Conservation (phyloP, 73 alveolate genomes). For the Paramecium octaurelia region DNA sequence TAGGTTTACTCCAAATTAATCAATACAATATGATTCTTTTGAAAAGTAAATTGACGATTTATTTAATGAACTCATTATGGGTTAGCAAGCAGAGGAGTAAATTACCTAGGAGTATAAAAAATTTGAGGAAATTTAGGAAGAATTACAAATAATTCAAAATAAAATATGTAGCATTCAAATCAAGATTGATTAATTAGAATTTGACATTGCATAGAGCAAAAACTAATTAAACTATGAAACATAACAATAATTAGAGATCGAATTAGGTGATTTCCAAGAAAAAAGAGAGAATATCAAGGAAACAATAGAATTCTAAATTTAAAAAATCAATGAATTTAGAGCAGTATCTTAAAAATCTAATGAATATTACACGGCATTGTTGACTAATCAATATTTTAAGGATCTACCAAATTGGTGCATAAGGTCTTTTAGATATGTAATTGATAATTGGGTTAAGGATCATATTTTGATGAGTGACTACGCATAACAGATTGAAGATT, state of each 20-base stretch:
- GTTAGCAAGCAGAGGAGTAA: neutral
- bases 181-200: neutral
- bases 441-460: slow-evolving; percentile 12
- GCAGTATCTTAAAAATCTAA: neutral
- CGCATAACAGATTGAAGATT: neutral
- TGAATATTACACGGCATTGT: neutral
- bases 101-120: neutral
- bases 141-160: neutral
- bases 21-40: neutral
- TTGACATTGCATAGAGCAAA: neutral
- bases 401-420: slow-evolving; percentile 17
- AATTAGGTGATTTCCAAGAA: neutral
- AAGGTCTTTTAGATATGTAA: neutral
- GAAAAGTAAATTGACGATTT: slow-evolving; percentile 6
- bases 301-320: neutral
- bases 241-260: neutral
- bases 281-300: neutral
- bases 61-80: neutral
- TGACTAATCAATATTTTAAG: neutral
- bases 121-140: neutral
- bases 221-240: neutral
- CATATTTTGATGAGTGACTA: neutral
- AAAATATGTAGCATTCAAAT: neutral
- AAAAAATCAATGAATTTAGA: neutral
- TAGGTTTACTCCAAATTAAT: neutral